Conservation (phyloP, 2,329 filamentous ascomycete species). For the Penicillium sp. region DNA sequence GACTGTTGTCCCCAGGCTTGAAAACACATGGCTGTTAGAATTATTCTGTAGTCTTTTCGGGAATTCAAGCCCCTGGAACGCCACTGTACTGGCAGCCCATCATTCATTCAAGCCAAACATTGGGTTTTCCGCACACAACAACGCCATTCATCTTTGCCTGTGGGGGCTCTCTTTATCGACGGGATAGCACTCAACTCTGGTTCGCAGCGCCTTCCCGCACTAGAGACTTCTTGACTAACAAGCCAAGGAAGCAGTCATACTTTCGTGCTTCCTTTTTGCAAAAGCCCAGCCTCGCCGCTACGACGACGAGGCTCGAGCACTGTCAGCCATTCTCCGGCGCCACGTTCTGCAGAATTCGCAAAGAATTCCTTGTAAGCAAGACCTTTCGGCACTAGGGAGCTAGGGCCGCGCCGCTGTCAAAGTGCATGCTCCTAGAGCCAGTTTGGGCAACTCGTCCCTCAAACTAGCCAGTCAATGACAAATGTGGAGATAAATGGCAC, state of each 20-base stretch:
- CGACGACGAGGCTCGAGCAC: no score
- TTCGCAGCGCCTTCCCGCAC: neutral
- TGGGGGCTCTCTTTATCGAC: neutral
- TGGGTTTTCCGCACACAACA: neutral
- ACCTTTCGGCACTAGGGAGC: constrained; percentile 5
- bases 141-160: neutral
- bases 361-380: neutral
- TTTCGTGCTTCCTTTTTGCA: neutral
- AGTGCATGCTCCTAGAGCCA: neutral
- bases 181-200: neutral
- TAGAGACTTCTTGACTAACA: neutral
- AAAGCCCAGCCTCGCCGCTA: neutral
- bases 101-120: neutral
- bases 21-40: neutral
- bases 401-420: constrained; percentile 10
- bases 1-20: neutral
- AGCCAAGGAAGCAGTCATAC: neutral
- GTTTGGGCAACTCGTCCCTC: neutral
- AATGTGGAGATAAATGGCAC: neutral
- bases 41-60: neutral
- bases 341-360: neutral
- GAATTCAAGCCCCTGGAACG: neutral
- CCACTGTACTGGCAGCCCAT: neutral
- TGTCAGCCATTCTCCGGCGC: neutral
- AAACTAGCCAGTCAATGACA: constrained; percentile 7